These are phyloP conservation scores for Cyclotella cryptica DNA, from an alignment of 108 stramenopile species.

Conservation along the genomic window DNA sequence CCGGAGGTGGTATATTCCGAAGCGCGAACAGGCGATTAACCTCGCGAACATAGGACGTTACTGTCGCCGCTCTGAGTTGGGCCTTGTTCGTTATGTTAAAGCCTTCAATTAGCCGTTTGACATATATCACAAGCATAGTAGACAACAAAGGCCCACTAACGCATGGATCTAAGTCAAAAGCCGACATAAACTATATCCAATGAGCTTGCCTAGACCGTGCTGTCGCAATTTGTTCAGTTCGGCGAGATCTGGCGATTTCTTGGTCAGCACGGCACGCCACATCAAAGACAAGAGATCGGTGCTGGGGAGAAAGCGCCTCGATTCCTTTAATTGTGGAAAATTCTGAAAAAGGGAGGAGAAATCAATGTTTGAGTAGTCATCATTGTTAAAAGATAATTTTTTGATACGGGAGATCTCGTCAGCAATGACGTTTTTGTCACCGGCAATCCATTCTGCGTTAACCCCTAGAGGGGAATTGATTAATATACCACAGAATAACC, in stretches of 20 bases:
- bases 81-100: too few relatives aligned
- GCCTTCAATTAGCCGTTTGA: too few relatives aligned
- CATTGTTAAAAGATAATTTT: background rate
- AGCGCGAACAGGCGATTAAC: background rate
- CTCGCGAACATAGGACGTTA: background rate
- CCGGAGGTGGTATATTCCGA: background rate
- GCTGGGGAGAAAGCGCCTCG: constrained; percentile 6
- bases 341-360: constrained; percentile 27
- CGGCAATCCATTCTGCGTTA: constrained; percentile 21
- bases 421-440: constrained; percentile 20
- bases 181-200: background rate
- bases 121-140: too few relatives aligned
- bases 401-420: constrained; percentile 39
- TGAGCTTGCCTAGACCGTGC: constrained; percentile 8
- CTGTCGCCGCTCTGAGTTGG: too few relatives aligned
- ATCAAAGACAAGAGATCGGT: constrained; percentile 9
- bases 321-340: constrained; percentile 12
- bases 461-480: constrained; percentile 23
- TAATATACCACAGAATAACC: constrained; percentile 18
- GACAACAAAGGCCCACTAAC: too few relatives aligned
- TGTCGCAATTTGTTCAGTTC: background rate
- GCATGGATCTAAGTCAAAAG: background rate
- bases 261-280: constrained; percentile 12
- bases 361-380: background rate
- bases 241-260: constrained; percentile 13